Conservation (phyloP, 1,139 yeast species). For the Protomyces pachydermus region DNA sequence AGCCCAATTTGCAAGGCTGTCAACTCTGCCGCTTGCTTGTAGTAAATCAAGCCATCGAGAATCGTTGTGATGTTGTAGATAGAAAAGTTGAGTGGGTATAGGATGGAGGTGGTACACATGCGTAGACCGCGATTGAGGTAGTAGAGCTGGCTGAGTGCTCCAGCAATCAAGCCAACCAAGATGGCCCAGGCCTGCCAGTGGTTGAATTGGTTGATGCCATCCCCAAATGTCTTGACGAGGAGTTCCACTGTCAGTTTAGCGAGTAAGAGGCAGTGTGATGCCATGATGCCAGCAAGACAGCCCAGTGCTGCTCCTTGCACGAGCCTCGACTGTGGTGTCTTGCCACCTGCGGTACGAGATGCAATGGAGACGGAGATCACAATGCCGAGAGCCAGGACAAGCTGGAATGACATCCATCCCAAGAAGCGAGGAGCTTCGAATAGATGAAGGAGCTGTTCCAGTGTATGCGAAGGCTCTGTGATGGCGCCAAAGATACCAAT, state of each 20-base stretch:
- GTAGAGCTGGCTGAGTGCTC: constrained; percentile 70
- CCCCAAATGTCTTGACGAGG: constrained; percentile 41
- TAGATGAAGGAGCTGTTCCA: constrained; percentile 46
- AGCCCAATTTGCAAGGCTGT: constrained; percentile 42
- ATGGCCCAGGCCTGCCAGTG: constrained; percentile 48
- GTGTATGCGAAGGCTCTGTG: constrained; percentile 50
- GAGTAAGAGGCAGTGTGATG: constrained; percentile 78
- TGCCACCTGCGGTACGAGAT: constrained; percentile 35
- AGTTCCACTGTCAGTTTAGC: constrained; percentile 81
- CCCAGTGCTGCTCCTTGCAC: constrained; percentile 60
- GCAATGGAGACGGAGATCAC: constrained; percentile 35
- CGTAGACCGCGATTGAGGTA: constrained; percentile 71
- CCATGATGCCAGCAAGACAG: constrained; percentile 65
- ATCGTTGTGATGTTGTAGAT: constrained; percentile 72
- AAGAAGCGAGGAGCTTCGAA: constrained; percentile 45
- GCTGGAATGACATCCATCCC: constrained; percentile 44
- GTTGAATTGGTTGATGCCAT: constrained; percentile 38
- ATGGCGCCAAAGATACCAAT: constrained; percentile 70
- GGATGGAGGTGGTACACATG: constrained; percentile 66
- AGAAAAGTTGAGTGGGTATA: constrained; percentile 82
- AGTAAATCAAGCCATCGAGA: constrained; percentile 65
- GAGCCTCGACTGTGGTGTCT: constrained; percentile 36
- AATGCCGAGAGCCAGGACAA: constrained; percentile 36
- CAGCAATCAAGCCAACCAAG: constrained; percentile 53
- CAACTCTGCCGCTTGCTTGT: constrained; percentile 49